Evolutionary conservation across 2,329 filamentous ascomycete genomes (phyloP), one percentile per base, ranked within the genome.

Genomic region (Blastomyces silverae): DNA sequence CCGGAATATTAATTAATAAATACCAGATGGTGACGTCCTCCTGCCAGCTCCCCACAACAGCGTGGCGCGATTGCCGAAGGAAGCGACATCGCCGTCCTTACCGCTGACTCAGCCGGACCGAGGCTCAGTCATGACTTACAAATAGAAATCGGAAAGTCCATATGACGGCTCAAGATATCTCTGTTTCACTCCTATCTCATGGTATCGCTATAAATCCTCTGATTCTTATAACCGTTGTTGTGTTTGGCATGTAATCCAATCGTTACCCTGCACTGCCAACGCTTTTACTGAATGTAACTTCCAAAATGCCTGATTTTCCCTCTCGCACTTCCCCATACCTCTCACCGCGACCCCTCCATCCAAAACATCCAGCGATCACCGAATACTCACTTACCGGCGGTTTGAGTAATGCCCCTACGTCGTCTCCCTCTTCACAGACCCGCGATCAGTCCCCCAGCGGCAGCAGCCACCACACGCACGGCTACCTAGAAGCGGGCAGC

Each of bases 271-370:
- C 31, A 28, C 48, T 64, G 59, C 63, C 64, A 66, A 63, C 25
- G 11, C 10, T 59, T 17, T 17, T 42, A 37, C 39, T 67, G 48
- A 63, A 65, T 66, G 56, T 65, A 31, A 64, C 67, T 61, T 66
- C 67, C 70, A 73, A 70, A 68, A 85, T 85, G 83, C 77, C 81
- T 57, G 79, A 83, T 65, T 77, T 85, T 66, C 83, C 84, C n/a
- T 80, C 82, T 50, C 82, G 84, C 71, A 77, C 80, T 64, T 83
- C 82, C 53, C 81, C 82, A 31, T 76, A 77, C 67, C 76, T 84
- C 64, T 73, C 80, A 64, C 77, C 80, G 66, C 75, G 75, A 65
- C 70, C 71, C 13, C 68, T 70, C 66, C 70, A 69, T 62, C 70
- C 70, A 42, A 63, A 67, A 31, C 66, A 67, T 7, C 60, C 64